Evolutionary conservation across 495 filamentous ascomycete species (phyloP), one percentile per base, ranked within the genome.

Genomic region (Trichoderma asperelloides): DNA sequence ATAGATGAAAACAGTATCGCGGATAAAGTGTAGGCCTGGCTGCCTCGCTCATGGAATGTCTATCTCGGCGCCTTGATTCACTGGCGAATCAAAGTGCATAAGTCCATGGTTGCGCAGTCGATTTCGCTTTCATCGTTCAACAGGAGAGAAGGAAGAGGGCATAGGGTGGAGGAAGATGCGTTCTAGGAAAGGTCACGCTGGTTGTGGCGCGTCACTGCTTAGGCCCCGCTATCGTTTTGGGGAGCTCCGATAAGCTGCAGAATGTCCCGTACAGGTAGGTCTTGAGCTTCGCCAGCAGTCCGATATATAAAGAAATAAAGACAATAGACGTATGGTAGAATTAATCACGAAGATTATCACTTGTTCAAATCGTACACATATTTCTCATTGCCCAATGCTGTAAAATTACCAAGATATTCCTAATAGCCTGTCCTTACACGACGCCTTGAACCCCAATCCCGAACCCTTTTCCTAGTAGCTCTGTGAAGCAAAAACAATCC

Each of bases 1-100:
- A 96, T 8, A 89, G 83, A 65, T 82, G 77, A 76, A 93, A 96
- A 79, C 92, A 96, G 76, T 89, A 96, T 21, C 88, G 87, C 18
- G 92, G 92, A 74, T 97, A 96, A 74, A 91, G 79, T 51, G 76
- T 66, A 40, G 62, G 28, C 27, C 63, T 21, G 62, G 69, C 67
- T 69, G 70, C 68, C 73, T 71, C 74, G 75, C 77, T 84, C 85
- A 87, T 88, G 74, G 84, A 78, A 84, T 80, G 70, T 70, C 75
- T 69, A 64, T 64, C 64, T 66, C n/a, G 33, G 18, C 25, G 62
- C 62, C 62, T 60, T 60, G 55, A 30, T 30, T 60, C 55, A 60
- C 23, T 60, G 25, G 55, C 55, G 55, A 60, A 60, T 60, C 55
- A 30, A 60, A 8, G 55, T 25, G 55, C 55, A 60, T 12, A 11